Conservation (phyloP, 2,329 filamentous ascomycete genomes). For the Rhytidhysteron rufulum region DNA sequence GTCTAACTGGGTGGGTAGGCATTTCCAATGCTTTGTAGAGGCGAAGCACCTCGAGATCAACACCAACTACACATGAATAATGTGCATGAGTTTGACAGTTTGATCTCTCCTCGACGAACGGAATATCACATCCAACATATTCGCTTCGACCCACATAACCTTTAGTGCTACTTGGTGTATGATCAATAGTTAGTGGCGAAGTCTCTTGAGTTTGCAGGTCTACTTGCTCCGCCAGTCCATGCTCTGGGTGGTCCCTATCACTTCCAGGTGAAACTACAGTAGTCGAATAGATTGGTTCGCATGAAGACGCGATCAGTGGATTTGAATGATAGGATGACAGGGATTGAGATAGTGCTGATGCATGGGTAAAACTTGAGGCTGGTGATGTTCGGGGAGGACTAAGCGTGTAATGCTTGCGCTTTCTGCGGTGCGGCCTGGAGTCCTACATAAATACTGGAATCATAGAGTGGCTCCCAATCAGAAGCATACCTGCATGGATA, state of each 20-base stretch:
- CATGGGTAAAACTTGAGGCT: constrained; percentile 8
- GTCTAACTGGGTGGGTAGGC: constrained; percentile 20
- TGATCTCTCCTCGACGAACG: too few species aligned
- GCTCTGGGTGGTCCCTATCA: not conserved
- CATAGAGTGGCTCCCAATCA: too few species aligned
- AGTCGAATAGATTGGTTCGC: not conserved
- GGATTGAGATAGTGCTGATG: not conserved
- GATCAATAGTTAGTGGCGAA: not conserved
- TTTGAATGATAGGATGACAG: not conserved
- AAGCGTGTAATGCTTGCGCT: constrained; percentile 30
- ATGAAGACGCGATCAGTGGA: not conserved
- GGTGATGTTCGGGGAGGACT: constrained; percentile 23
- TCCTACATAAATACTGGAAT: too few species aligned
- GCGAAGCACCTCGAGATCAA: constrained; percentile 11
- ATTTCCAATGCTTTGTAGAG: constrained; percentile 10
- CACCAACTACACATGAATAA: constrained; percentile 14
- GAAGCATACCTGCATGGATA: constrained; percentile 32
- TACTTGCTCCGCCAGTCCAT: not conserved
- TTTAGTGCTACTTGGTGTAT: not conserved
- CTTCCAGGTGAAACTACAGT: not conserved
- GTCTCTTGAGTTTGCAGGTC: not conserved
- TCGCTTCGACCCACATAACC: too few species aligned
- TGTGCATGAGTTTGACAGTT: constrained; percentile 11
- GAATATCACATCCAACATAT: too few species aligned
- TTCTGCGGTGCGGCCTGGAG: constrained; percentile 27